Evolutionary conservation across 1,139 yeast species (phyloP), one percentile per base, ranked within the genome.

Genomic region (Sugiyamaella neomexicana): DNA sequence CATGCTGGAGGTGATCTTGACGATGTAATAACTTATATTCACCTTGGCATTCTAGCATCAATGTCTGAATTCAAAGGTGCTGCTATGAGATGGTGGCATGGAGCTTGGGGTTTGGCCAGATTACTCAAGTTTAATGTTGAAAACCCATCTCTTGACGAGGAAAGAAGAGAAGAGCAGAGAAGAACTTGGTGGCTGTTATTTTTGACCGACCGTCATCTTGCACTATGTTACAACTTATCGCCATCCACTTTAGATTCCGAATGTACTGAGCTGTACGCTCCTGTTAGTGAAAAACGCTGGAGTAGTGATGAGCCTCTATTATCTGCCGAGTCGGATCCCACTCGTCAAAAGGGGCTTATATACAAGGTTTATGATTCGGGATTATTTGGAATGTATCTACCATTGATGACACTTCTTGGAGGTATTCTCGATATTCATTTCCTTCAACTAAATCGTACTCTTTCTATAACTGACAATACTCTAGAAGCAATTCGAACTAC

Each of bases 171-270:
- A 53, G 78, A 75, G 52, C 65, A 70, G 53, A 62, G 77, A 15
- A 65, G 79, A 17, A 65, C 71, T 0, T 75, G 77, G 77, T 75
- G 78, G 77, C 65, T 73, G 5, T 58, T 75, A 29, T 75, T 70
- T 55, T 63, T 72, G 49, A 62, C 74, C 29, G 79, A 75, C 58
- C 65, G 76, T 12, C 71, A 75, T 57, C 63, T 74, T 6, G 72
- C 73, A 0, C 62, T 75, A 44, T 70, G 76, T 48, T 73, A 73
- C 58, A 74, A 73, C 55, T 60, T 69, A 7, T 68, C 71, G 2
- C 58, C 69, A 32, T 59, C 67, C 5, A 63, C 72, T 15, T 58
- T 68, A 13, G 78, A 75, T 55, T 59, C 67, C 2, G 75, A 71
- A 53, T 68, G 70, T 20, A 52, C 58, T 45, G 68, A 65, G 5